A percentile compares a stretch with the other conserved stretches of the same genome.
phyloP scores from a whole-genome alignment of 2,329 filamentous ascomycete genomes.

The Fusarium continuum region DNA sequence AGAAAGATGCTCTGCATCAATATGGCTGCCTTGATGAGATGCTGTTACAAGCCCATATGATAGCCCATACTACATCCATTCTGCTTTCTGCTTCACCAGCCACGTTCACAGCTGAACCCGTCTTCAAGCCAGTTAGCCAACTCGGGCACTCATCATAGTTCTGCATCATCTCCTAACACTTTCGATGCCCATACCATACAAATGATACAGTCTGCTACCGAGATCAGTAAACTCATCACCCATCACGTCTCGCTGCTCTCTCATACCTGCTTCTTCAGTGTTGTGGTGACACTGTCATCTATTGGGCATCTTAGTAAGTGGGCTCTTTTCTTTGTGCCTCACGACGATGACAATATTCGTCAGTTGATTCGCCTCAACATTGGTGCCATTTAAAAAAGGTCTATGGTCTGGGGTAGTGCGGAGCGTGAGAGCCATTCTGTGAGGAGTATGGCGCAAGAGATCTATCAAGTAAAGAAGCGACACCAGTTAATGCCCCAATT shows the following conservation, averaged over 20 bases:
- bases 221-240: constrained; percentile 78
- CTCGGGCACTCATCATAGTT: constrained; percentile 71
- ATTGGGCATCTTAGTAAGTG: constrained; percentile 86
- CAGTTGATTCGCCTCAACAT: constrained; percentile 83
- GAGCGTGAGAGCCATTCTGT: constrained; percentile 76
- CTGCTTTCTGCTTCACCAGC: constrained; percentile 84
- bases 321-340: constrained; percentile 68
- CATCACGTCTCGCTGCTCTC: constrained; percentile 75
- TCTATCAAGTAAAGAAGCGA: constrained; percentile 68
- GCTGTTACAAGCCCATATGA: constrained; percentile 91
- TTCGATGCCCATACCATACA: constrained; percentile 79
- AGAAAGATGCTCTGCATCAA: constrained; percentile 73
- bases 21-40: constrained; percentile 84
- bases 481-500: constrained; percentile 62
- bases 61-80: constrained; percentile 72
- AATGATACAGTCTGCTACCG: constrained; percentile 80
- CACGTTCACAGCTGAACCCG: constrained; percentile 77
- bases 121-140: constrained; percentile 67
- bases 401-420: constrained; percentile 77
- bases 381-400: constrained; percentile 75
- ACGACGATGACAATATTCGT: constrained; percentile 72
- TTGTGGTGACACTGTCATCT: constrained; percentile 79
- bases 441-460: constrained; percentile 79
- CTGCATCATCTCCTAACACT: constrained; percentile 58
- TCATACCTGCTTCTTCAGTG: constrained; percentile 87